Evolutionary conservation across 2,329 filamentous ascomycete genomes (phyloP), one percentile per base, ranked within the genome.

Genomic region (Drechslera avenae): DNA sequence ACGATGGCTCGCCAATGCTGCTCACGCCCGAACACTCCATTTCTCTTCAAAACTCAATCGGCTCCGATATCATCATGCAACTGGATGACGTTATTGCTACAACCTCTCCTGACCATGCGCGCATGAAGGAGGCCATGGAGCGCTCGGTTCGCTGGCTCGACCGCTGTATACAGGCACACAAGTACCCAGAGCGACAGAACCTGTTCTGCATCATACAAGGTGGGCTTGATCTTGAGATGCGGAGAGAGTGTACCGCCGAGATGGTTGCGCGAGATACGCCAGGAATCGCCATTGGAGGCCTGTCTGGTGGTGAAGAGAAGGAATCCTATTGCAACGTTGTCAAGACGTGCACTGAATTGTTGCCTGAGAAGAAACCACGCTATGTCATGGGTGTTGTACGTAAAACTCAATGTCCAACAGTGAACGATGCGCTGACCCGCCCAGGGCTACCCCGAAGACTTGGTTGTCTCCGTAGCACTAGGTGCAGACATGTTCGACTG

Each of bases 401-500:
- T 28, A 17, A 21, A 10, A 12, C 30, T 19, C 10, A 26, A n/a
- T 10, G 13, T 43, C 28, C 17, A 3, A 14, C 3, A 9, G 17
- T 6, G 16, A 12, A 18, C 23, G 9, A 8, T 23, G 13, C 41
- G 34, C 55, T 63, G n/a, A 72, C 69, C 40, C 61, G 46, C 10
- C 19, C 45, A 84, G 81, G 91, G 94, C 10, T 99, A 97, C 73
- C 94, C 94, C 1, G 94, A 97, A 76, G 94, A 99, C 68, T 80
- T 99, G 48, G 84, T 99, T 2, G 92, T 99, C 32, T 95, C 91
- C 45, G 87, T 97, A 3, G 94, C 94, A 1, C 81, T 99, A 0
- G 94, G 94, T 3, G 94, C 94, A 40, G 94, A 99, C 75, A 99
- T 99, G 94, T 99, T 99, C 71, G 94, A 99, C 76, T 99, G 95